Conservation (phyloP, 441 rosid species). For the Brassica balearica region DNA sequence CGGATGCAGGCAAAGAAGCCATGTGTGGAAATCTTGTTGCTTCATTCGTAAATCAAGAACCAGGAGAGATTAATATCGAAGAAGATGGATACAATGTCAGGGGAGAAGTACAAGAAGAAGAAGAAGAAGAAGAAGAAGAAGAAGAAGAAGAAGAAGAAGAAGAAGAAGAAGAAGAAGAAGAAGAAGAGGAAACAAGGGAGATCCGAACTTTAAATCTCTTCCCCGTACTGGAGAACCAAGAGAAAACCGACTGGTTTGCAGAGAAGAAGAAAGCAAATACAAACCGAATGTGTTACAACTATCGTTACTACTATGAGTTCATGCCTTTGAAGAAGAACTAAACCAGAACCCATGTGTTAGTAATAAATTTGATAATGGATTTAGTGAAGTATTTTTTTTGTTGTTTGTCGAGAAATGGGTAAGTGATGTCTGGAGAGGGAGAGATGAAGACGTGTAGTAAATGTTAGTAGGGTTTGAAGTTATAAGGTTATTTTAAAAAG, state of each 20-base stretch:
- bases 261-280: slow-evolving; percentile 30
- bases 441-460: slow-evolving; percentile 50
- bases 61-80: slow-evolving; percentile 3
- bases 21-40: slow-evolving; percentile 42
- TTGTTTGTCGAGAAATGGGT: slow-evolving; percentile 54
- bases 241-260: slow-evolving; percentile 25
- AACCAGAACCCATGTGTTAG: slow-evolving; percentile 54
- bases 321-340: slow-evolving; percentile 58
- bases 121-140: slow-evolving; percentile 35
- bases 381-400: slow-evolving; percentile 48
- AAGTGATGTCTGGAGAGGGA: slow-evolving; percentile 30
- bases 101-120: slow-evolving; percentile 6
- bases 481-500: neutral
- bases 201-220: slow-evolving; percentile 64
- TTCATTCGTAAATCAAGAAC: slow-evolving; percentile 32
- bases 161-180: slow-evolving; percentile 28
- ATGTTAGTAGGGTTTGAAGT: slow-evolving; percentile 22
- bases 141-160: no score
- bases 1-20: slow-evolving; percentile 34
- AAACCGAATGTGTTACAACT: slow-evolving; percentile 45
- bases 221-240: slow-evolving; percentile 47
- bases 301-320: slow-evolving; percentile 64
- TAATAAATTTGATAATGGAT: slow-evolving; percentile 38
- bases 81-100: neutral
- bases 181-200: slow-evolving; percentile 45